Conservation (phyloP, 306 rosid species). For the Malus fusca region DNA sequence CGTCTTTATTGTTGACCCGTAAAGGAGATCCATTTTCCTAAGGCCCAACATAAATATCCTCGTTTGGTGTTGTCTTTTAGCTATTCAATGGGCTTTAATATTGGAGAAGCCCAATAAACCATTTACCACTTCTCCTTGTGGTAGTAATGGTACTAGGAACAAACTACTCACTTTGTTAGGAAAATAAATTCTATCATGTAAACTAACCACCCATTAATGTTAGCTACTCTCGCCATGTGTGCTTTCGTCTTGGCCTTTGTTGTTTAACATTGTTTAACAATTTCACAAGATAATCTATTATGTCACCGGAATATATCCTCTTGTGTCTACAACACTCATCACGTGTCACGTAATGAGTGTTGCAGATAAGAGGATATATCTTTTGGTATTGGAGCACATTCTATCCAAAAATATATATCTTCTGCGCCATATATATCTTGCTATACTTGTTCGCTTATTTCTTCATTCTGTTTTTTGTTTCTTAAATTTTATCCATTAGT, state of each 20-base stretch:
- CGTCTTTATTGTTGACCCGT: background rate
- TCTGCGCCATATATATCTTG: background rate
- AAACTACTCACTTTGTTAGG: background rate
- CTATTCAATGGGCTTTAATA: too few species aligned
- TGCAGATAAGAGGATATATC: background rate
- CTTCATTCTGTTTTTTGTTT: too few species aligned
- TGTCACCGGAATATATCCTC: background rate
- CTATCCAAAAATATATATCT: background rate
- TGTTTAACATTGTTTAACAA: background rate
- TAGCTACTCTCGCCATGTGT: too few species aligned
- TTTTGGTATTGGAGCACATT: too few species aligned
- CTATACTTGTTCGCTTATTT: background rate
- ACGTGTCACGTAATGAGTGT: background rate
- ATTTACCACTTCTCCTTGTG: too few species aligned
- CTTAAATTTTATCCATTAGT: too few species aligned
- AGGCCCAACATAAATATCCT: background rate
- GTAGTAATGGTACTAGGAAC: background rate
- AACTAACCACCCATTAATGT: background rate
- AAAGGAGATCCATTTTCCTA: background rate
- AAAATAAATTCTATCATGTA: background rate
- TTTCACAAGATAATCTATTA: too few species aligned
- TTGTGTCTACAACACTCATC: background rate
- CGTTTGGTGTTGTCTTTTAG: too few species aligned
- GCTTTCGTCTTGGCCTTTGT: background rate
- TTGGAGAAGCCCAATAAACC: background rate